Evolutionary conservation across 2,329 filamentous ascomycete genomes (phyloP), one percentile per base, ranked within the genome.

Genomic region (Byssothecium circinans): DNA sequence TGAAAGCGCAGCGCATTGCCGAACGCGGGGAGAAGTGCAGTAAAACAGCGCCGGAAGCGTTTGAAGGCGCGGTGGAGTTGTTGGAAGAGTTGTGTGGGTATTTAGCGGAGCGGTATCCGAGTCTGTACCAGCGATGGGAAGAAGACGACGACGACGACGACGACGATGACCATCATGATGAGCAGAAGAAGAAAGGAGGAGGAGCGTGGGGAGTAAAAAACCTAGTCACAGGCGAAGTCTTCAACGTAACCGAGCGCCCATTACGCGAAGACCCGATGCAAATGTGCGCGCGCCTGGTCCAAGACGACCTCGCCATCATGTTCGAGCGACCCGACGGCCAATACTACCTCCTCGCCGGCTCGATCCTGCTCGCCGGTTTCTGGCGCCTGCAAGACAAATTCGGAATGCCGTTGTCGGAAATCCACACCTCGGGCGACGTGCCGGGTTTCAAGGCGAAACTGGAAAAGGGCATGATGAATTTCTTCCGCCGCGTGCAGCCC

Each of bases 221-320:
- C 64, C 64, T 85, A 14, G 78, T 83, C 64, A 91, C 88, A 0
- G 78, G 82, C 7, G 89, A 95, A 70, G 75, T 70, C 8, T 89
- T 94, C 73, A 81, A 91, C 67, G 83, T 88, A 32, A 68, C 76
- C 1, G 75, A 81, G 49, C 75, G 82, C 0, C 86, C 86, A 0
- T 76, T 91, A 4, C 68, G 74, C 1, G 88, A 92, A 71, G 88
- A 94, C 60, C 88, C 89, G 0, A 92, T 95, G 85, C 79, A 81
- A 49, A 88, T 84, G 60, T 83, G 79, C 43, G 87, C 84, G 0
- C 82, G 88, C 1, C 79, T 92, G 17, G 74, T 89, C 2, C 89
- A 94, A 69, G 90, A 95, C 62, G 89, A 95, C 65, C 73, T 95
- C 0, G 89, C 89, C 0, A 81, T 95, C 45, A 92, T 95, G 89